Evolutionary conservation across 208 protist genomes (phyloP), one percentile per base, ranked within the genome.

Genomic region (Leishmania turanica): DNA sequence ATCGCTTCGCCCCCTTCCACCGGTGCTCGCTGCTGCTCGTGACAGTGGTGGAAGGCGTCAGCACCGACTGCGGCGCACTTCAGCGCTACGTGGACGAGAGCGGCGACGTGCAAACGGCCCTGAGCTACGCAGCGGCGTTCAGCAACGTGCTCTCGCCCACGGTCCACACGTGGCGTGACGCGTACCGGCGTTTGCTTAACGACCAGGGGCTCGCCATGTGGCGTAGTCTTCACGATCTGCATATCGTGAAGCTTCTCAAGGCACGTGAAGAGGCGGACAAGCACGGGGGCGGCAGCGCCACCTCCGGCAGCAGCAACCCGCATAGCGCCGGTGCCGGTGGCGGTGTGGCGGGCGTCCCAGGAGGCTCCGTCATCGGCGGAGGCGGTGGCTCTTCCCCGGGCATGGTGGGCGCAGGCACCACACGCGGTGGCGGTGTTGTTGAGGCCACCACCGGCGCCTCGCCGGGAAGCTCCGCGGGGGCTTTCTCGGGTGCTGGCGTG

Each of bases 1-100:
- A 72, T 24, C n/a, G 0, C 42, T 84, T 84, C 37, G 47, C 70
- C 37, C 71, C 81, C 54, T 27, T 84, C 47, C 42, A 70, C 56
- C 64, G 75, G 64, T 85, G 82, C 77, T 95, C 91, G 27, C 84
- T 97, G 4, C 80, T 97, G 54, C 66, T 97, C 31, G 82, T 91
- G 17, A 90, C 91, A 0, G 89, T 84, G 9, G 91, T 95, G 70
- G 91, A 95, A 69, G 88, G 84, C 0, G 75, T 85, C 31, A 81
- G 84, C 75, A 49, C 64, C 42, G 78, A 89, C 76, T 83, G 45
- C 54, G 79, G 51, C 37, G 84, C 90, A 3, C 82, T 97, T 70
- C 94, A 97, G 82, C 88, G 89, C 27, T 97, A 97, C 86, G 86
- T 96, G 51, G 94, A 97, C 85, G 89, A 89, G 86, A 94, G 84